Evolutionary conservation across 2,329 filamentous ascomycete genomes (phyloP).

Genomic region (Venturia effusa): DNA sequence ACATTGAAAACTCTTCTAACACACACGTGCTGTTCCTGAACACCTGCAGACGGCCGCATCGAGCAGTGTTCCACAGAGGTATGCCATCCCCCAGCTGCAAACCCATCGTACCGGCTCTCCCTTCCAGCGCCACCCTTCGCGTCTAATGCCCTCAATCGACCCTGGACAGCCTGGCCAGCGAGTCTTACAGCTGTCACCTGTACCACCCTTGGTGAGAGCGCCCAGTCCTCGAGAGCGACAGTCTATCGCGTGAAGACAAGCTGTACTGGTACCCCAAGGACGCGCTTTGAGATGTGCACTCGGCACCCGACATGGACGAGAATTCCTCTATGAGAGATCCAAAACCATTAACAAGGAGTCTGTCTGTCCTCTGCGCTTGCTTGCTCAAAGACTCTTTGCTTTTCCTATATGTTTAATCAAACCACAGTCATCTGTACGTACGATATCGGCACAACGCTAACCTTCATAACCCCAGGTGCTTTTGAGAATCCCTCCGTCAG

Average conservation of each 20-base stretch:
- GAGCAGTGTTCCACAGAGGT: not conserved
- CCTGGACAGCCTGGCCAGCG: not conserved
- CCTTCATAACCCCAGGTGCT: slow-evolving; percentile 10
- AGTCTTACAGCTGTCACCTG: not conserved
- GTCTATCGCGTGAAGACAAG: not conserved
- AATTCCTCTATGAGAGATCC: not conserved
- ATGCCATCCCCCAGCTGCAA: not conserved
- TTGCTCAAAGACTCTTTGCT: not conserved
- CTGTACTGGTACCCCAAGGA: not conserved
- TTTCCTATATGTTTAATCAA: not conserved
- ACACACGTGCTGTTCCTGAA: not conserved
- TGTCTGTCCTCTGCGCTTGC: not conserved
- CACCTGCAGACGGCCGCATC: not conserved
- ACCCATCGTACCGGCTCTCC: not conserved
- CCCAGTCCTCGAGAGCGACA: not conserved
- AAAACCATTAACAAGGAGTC: not conserved
- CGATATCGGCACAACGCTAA: not conserved
- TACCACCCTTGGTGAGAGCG: not conserved
- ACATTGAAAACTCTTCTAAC: not conserved
- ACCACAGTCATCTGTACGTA: not conserved
- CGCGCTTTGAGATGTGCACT: not conserved
- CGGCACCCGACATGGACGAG: not conserved
- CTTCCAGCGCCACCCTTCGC: not conserved
- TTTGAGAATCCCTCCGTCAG: slow-evolving; percentile 13
- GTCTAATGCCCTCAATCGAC: not conserved